Base-by-base conservation (phyloP, 2,329 filamentous ascomycete species). In the Lachnellula occidentalis region DNA sequence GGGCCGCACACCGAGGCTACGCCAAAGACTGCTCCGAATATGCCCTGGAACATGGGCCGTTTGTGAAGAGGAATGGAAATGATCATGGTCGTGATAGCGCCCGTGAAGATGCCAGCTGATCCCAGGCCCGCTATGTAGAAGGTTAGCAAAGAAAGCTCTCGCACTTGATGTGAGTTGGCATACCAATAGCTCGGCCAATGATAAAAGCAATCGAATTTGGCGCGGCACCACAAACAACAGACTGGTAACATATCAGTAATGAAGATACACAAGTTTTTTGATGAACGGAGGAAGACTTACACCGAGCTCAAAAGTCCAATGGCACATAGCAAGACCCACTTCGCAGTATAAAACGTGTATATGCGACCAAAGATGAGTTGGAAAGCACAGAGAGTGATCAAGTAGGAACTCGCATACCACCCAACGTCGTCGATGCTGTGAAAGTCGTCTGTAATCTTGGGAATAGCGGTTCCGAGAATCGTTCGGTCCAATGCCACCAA, bases 361-460 rank as follows among this genome's bases (percentile, higher is more conserved):
- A 69, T 61, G 7, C 65, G 61, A 5, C 67, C 68, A 34, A 62
- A 69, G n/a, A 64, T 53, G 17, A 64, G 57, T 51, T 66, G 65
- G 31, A 64, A 62, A 7, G 61, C 58, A 37, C 58, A 64, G 24
- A 65, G 60, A 42, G 71, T 72, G 48, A 74, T 63, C 46, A 73
- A 56, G 55, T 73, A 73, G 12, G 70, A 64, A 53, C 67, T 69
- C 2, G 70, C 73, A 54, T 76, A 76, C 74, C 75, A 77, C 37
- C 73, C 74, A 7, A 77, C 69, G 57, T 77, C 74, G 15, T 68
- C 64, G 3, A 76, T 66, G 19, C 72, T 69, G 45, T 73, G 65
- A 60, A 73, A 70, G 5, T 70, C 62, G 55, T 71, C 65, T 1
- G 69, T 71, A 31, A 72, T 72, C 34, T 67, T 66, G 1, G 70